Base-by-base conservation (phyloP, 2,329 filamentous ascomycete genomes). In the Aspergillus clavatus region DNA sequence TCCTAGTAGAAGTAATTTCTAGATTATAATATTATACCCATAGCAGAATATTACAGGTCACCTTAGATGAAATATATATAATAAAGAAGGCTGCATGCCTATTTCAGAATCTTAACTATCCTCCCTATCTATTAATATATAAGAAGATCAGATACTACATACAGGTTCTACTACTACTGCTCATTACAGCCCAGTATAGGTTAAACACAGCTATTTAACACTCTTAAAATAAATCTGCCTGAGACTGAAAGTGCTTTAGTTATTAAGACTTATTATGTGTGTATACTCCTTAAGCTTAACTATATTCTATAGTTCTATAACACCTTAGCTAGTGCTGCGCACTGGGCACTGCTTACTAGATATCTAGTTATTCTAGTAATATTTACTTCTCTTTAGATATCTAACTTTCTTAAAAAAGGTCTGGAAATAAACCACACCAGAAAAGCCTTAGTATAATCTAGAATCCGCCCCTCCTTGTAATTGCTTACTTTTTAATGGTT, bases 281-380 rank as follows among this genome's bases (percentile, higher is more conserved):
- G 68, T 48, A 77, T 78, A 71, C 67, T 77, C 6, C 65, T 75
- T 19, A 63, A 67, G 27, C 63, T 74, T n/a, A 71, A 76, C 51
- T 54, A 61, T 28, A 74, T 78, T 38, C 67, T 72, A 2, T 64
- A 63, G 5, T 39, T 66, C 7, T 72, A 77, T 62, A 79, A 74
- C 59, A 65, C 77, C 42, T 61, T 75, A 16, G 71, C 71, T 39
- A 64, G 66, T 7, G 50, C 68, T n/a, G 74, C 68, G 45, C 63
- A 69, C 4, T 80, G 72, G 73, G 65, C 77, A 37, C 66, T 80
- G 2, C 69, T 80, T 1, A 72, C 72, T 0, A 76, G 76, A 22
- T 80, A 78, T 62, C 64, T 79, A 12, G 66, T 79, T 33, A 70
- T 77, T 27, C 75, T 76, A 0, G 75, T 72, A 5, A 77, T 74